Evolutionary conservation across 2,329 filamentous ascomycete genomes (phyloP), one percentile per base, ranked within the genome.

Genomic region (Stromatinia cepivora): DNA sequence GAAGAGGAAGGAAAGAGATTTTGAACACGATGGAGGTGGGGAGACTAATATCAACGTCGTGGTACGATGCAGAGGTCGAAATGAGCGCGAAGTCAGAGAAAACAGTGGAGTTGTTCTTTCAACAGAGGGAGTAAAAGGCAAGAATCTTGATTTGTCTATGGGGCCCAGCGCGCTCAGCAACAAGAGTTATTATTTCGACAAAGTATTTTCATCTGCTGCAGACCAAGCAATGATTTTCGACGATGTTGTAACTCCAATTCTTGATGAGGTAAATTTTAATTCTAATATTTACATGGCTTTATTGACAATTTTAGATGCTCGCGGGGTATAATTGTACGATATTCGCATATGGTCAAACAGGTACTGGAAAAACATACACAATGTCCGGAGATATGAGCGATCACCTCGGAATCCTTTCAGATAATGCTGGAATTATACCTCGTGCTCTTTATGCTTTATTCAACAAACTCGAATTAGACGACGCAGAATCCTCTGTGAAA

Each of bases 31-130:
- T 45, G 86, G 86, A 67, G 86, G 86, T 65, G 90, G 94, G 75
- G 93, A 97, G 80, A 98, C 94, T 10, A 99, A 97, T 79, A 99
- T 99, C 81, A 95, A 96, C 79, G 95, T 99, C 59, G 94, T 98
- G 46, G 96, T 99, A 70, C 87, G 95, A 73, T 99, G 94, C 82
- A 88, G 95, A 75, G 95, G 94, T 7, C 90, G 95, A 72, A 98
- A 92, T 78, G 92, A 97, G 75, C 90, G 94, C 74, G 95, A 99
- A 81, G 89, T 97, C 66, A 87, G 89, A 75, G 95, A 99, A 80
- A 99, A 97, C 81, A 97, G 93, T 78, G 92, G 93, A 52, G 93
- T 98, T 1, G 94, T 98, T 1, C 88, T 99, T 13, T 89, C 86
- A 34, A 94, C 94, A 4, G 92, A 95, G 75, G 93, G 92, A n/a